Percentiles rank a stretch among this genome's conserved stretches.
phyloP scores from a whole-genome alignment of 768 basidiomycete genomes.

The Lentinula sp. region DNA sequence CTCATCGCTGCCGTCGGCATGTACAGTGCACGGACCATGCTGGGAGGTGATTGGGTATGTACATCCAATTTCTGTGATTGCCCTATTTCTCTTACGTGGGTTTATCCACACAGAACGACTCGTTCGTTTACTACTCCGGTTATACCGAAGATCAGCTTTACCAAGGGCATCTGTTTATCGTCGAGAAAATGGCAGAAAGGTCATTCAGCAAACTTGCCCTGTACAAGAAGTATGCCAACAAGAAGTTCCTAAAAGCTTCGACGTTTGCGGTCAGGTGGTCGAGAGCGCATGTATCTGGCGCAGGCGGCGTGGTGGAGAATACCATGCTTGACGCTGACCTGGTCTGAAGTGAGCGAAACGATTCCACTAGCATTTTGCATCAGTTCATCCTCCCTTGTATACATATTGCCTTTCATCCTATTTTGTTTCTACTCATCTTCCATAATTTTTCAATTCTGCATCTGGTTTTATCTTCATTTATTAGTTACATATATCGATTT shows the following conservation, averaged over 20 bases:
- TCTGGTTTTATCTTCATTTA: constrained; percentile 5
- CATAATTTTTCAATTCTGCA: neutral
- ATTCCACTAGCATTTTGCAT: neutral
- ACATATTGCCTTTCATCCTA: neutral
- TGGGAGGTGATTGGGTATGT: constrained; percentile 95
- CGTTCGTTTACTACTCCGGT: constrained; percentile 89
- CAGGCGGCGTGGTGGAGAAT: constrained; percentile 29
- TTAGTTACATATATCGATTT: constrained; percentile 12
- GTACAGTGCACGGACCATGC: constrained; percentile 93
- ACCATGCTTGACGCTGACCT: constrained; percentile 33
- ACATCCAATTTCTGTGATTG: constrained; percentile 7
- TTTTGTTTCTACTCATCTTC: neutral
- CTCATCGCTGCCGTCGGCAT: constrained; percentile 94
- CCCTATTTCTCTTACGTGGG: constrained; percentile 20
- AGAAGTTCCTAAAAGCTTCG: constrained; percentile 95
- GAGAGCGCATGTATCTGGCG: constrained; percentile 36
- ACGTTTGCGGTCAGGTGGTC: constrained; percentile 76
- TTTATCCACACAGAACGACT: constrained; percentile 58
- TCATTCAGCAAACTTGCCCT: constrained; percentile 83
- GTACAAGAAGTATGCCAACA: constrained; percentile 94
- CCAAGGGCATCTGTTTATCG: constrained; percentile 73
- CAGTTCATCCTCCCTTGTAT: constrained; percentile 10
- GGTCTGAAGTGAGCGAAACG: neutral
- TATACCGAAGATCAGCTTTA: constrained; percentile 86
- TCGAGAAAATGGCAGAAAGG: constrained; percentile 75